Percentiles rank a stretch among this genome's conserved stretches.
phyloP scores from a whole-genome alignment of 768 basidiomycete species.

The Auricularia auricula-judae region DNA sequence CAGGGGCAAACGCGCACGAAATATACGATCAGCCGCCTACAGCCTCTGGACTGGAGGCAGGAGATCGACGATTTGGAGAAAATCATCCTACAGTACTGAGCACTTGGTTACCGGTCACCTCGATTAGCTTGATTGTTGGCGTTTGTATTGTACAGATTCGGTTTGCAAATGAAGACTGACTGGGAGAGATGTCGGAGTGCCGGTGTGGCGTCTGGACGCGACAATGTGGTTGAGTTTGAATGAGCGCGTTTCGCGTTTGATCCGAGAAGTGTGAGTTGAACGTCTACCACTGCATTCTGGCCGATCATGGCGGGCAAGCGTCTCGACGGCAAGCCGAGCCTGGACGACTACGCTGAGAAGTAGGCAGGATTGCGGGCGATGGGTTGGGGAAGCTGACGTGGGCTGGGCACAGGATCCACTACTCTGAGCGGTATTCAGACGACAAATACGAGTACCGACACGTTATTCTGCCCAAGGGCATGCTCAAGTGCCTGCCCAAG shows the following conservation, averaged over 20 bases:
- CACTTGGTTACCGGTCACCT: no score
- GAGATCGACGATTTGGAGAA: no score
- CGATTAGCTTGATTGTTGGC: no score
- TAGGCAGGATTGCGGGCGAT: neutral
- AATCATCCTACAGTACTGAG: no score
- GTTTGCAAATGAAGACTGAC: no score
- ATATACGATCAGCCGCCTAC: slow-evolving; percentile 46
- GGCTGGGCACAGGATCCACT: slow-evolving; percentile 53
- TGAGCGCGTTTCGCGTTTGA: no score
- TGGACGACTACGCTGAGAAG: neutral
- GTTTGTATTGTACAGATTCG: neutral
- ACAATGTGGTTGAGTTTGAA: neutral
- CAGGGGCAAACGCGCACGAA: slow-evolving; percentile 77
- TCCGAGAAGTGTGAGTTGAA: no score
- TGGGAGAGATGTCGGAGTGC: no score
- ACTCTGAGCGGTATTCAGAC: slow-evolving; percentile 87
- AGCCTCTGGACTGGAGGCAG: no score
- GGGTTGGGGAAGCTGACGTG: neutral
- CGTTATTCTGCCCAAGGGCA: slow-evolving; percentile 90
- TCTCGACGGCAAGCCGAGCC: neutral
- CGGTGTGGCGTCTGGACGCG: neutral
- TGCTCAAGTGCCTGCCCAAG: slow-evolving; percentile 89
- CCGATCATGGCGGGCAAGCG: neutral
- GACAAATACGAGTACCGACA: slow-evolving; percentile 93
- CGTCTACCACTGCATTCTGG: no score